Conservation (phyloP, 257 asterid species). For the Petrea volubilis region DNA sequence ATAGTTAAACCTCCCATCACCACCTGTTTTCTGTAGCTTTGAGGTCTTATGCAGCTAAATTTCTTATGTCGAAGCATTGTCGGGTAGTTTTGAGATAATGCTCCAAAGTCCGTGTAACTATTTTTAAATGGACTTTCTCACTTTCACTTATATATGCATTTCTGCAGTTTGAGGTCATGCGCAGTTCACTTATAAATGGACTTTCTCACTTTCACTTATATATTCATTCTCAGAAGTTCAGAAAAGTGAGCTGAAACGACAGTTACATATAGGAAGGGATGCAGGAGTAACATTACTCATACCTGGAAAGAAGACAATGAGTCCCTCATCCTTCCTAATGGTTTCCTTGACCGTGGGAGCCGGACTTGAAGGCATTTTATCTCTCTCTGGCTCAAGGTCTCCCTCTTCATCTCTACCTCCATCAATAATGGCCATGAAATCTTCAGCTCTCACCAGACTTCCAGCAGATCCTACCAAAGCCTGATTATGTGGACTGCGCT, state of each 20-base stretch:
- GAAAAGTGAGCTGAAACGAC: not conserved
- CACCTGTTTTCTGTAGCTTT: not conserved
- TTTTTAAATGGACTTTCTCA: not conserved
- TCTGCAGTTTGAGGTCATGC: not conserved
- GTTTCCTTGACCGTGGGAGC: constrained; percentile 54
- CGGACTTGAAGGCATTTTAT: constrained; percentile 49
- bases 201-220: not conserved
- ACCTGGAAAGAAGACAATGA: constrained; percentile 97
- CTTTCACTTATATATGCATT: not conserved
- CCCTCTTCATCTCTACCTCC: constrained; percentile 91
- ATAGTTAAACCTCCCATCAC: not conserved
- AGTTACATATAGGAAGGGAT: not conserved
- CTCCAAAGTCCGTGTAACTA: not conserved
- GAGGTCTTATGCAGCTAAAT: not conserved
- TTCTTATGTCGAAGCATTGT: not conserved
- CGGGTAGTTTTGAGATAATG: not conserved
- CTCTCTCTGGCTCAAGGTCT: constrained; percentile 72
- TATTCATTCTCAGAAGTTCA: not conserved
- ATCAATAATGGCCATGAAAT: constrained; percentile 74
- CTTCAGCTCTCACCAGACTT: constrained; percentile 79
- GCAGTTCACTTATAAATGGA: not conserved
- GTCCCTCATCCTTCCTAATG: constrained; percentile 77
- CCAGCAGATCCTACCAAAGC: constrained; percentile 94
- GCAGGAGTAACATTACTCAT: constrained; percentile 16
- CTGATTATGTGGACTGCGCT: constrained; percentile 86